Conservation (phyloP, 441 rosid species). For the Iberis amara region DNA sequence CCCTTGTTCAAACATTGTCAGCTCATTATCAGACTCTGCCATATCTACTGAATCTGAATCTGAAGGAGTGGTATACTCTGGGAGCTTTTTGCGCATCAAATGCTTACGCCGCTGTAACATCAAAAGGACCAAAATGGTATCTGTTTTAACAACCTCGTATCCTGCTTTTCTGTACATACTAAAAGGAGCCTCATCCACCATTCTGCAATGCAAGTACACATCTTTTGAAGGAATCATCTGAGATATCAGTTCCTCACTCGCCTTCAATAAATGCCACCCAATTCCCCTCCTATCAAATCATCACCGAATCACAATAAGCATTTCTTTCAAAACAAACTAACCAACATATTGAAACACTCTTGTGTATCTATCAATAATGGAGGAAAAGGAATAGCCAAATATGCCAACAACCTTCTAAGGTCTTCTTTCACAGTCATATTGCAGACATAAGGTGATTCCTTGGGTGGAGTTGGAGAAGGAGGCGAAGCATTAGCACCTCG, state of each 20-base stretch:
- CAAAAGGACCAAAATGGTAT: slow-evolving; percentile 58
- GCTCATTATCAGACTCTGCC: slow-evolving; percentile 35
- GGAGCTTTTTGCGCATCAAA: slow-evolving; percentile 84
- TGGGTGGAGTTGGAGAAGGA: slow-evolving; percentile 72
- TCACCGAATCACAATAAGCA: slow-evolving; percentile 8
- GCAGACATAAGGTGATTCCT: slow-evolving; percentile 71
- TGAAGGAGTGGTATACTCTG: slow-evolving; percentile 23
- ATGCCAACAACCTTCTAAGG: slow-evolving; percentile 45
- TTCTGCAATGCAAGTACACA: slow-evolving; percentile 86
- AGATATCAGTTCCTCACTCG: slow-evolving; percentile 72
- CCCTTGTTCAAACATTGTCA: slow-evolving; percentile 31
- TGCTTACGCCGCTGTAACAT: slow-evolving; percentile 82
- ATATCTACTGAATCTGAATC: slow-evolving; percentile 34
- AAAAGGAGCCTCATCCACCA: slow-evolving; percentile 82
- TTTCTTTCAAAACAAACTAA: background rate
- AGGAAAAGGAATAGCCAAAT: no score
- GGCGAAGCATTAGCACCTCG: slow-evolving; percentile 70
- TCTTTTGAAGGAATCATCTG: slow-evolving; percentile 52
- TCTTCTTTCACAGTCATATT: slow-evolving; percentile 76
- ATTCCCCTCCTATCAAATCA: slow-evolving; percentile 65
- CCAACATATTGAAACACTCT: background rate
- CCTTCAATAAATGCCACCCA: slow-evolving; percentile 89
- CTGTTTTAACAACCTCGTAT: slow-evolving; percentile 57
- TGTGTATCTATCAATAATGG: no score
- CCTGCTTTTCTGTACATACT: slow-evolving; percentile 86